These are phyloP conservation scores for Aspergillus melleus DNA, from an alignment of 2,329 filamentous ascomycete species.

Conservation along the genomic window DNA sequence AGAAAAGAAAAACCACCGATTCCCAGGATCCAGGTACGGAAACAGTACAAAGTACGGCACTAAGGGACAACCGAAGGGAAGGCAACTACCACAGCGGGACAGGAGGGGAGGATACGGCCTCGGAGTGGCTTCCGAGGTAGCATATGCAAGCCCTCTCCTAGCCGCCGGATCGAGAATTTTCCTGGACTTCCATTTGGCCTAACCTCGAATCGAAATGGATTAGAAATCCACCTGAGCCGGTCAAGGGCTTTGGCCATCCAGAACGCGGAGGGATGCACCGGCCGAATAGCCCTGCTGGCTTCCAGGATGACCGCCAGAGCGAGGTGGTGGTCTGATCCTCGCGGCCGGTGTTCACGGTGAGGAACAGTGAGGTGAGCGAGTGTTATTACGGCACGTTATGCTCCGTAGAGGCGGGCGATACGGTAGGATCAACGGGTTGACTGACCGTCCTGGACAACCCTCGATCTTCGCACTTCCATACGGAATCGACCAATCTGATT, in stretches of 20 bases:
- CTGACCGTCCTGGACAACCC: not conserved
- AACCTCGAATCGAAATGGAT: not conserved
- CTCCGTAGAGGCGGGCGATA: not conserved
- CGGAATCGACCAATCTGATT: not conserved
- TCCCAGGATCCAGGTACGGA: not conserved
- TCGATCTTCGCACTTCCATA: not conserved
- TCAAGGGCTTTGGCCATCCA: not conserved
- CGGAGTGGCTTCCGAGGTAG: slow-evolving; percentile 22
- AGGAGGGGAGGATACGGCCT: slow-evolving; percentile 10
- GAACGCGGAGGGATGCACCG: not conserved
- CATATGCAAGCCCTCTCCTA: slow-evolving; percentile 23
- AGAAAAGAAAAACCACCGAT: not conserved
- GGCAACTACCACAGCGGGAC: slow-evolving; percentile 4
- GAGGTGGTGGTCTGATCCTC: slow-evolving; percentile 6
- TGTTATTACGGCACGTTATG: not conserved
- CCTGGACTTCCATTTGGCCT: slow-evolving; percentile 1
- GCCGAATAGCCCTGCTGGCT: not conserved
- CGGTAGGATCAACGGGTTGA: not conserved
- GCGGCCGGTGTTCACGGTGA: not conserved
- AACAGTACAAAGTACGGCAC: not conserved
- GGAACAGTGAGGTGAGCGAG: not conserved
- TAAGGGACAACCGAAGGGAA: not conserved
- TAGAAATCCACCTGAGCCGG: not conserved
- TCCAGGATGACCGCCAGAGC: not conserved
- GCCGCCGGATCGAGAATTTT: slow-evolving; percentile 21